Conservation (phyloP, 148 eudicot species). For the Rhododendron mucronatum region DNA sequence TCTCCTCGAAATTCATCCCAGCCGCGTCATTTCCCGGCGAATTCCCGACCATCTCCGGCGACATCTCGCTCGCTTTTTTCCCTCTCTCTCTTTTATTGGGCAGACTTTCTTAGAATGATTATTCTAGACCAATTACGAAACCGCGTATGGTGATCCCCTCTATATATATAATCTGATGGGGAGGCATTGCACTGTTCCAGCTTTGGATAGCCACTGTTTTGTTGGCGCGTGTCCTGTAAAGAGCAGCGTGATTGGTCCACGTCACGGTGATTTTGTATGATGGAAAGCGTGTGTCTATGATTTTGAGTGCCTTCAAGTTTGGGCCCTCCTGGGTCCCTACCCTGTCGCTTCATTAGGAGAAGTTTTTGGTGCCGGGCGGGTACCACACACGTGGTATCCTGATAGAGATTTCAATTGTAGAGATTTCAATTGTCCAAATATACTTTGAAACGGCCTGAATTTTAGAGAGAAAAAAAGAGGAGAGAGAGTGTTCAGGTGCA, state of each 20-base stretch:
- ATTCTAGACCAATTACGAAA: background rate
- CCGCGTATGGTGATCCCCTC: background rate
- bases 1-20: slow-evolving; percentile 20
- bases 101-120: background rate
- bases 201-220: background rate
- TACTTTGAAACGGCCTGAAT: too few relatives aligned
- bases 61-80: background rate
- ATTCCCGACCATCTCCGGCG: slow-evolving; percentile 4
- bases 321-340: slow-evolving; percentile 5
- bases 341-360: background rate
- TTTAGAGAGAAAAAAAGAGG: too few relatives aligned
- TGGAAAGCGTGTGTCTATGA: slow-evolving; percentile 15
- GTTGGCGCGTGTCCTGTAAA: slow-evolving; percentile 6
- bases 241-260: slow-evolving; percentile 8
- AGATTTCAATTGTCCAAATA: accelerated
- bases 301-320: background rate
- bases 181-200: background rate
- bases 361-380: too few relatives aligned
- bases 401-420: too few relatives aligned
- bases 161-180: background rate
- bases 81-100: background rate
- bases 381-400: too few relatives aligned
- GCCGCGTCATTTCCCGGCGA: slow-evolving; percentile 7
- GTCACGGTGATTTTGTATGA: background rate
- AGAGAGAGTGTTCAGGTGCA: too few relatives aligned